A percentile compares a stretch with the other conserved stretches of the same genome.
Evolutionary conservation across 345 rosid species (phyloP).

Genomic region (Punica granatum): DNA sequence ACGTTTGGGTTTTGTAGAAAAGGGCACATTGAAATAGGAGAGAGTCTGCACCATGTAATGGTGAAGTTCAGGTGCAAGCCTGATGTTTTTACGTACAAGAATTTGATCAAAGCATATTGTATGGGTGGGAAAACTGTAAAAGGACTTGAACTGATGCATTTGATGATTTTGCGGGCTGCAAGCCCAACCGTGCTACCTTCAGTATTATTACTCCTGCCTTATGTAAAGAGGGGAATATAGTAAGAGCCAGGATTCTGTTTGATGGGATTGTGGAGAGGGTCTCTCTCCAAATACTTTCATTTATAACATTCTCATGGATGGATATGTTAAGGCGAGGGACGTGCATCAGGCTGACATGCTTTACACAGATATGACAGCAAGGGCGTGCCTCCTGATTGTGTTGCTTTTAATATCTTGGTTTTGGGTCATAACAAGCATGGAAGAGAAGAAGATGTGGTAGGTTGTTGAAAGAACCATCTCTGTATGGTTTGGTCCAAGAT

Average conservation of each 20-base stretch:
- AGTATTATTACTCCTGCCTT: constrained; percentile 41
- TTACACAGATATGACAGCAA: constrained; percentile 48
- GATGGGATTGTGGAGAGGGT: constrained; percentile 35
- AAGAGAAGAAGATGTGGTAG: constrained; percentile 36
- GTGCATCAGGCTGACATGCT: constrained; percentile 43
- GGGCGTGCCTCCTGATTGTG: constrained; percentile 50
- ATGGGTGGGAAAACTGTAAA: constrained; percentile 27
- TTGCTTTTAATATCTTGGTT: constrained; percentile 57
- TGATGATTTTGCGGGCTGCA: constrained; percentile 51
- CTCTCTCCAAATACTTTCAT: constrained; percentile 36
- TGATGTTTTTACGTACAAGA: constrained; percentile 52
- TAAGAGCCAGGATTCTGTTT: constrained; percentile 48
- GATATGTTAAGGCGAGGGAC: constrained; percentile 61
- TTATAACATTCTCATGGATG: constrained; percentile 55
- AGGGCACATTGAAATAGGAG: constrained; percentile 33
- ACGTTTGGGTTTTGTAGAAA: constrained; percentile 56
- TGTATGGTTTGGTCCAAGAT: constrained; percentile 23
- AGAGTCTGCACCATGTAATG: constrained; percentile 56
- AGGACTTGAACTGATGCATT: constrained; percentile 38
- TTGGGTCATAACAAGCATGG: constrained; percentile 59
- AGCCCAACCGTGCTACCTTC: constrained; percentile 43
- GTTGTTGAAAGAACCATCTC: constrained; percentile 38
- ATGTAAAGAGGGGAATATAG: constrained; percentile 50
- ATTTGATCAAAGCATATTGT: constrained; percentile 52
- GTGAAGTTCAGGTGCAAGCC: constrained; percentile 42